Conservation (phyloP, 768 basidiomycete genomes). For the Basidioascus undulatus region DNA sequence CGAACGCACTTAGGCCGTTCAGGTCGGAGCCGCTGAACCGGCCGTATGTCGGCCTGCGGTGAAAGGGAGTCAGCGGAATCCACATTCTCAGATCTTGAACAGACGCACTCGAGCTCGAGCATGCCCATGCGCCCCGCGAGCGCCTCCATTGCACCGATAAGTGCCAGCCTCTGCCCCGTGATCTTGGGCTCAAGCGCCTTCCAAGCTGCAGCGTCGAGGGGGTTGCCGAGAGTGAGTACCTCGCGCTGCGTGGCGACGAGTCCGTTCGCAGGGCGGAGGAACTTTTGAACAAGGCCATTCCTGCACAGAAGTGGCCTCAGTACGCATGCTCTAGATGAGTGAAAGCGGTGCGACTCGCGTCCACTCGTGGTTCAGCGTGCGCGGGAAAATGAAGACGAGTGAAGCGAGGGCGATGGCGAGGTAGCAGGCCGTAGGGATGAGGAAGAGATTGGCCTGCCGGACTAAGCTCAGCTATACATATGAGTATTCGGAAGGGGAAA, state of each 20-base stretch:
- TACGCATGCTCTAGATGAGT: no score
- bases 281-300: constrained; percentile 11
- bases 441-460: constrained; percentile 10
- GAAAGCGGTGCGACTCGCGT: no score
- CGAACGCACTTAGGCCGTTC: no score
- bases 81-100: no score
- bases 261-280: constrained; percentile 13
- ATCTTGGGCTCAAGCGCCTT: no score
- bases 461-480: constrained; percentile 11
- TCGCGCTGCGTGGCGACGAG: no score
- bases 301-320: background rate
- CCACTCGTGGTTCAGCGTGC: constrained; percentile 25
- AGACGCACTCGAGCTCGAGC: constrained; percentile 8
- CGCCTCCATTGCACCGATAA: constrained; percentile 3
- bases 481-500: background rate
- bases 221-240: no score
- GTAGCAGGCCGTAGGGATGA: constrained; percentile 26
- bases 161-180: no score
- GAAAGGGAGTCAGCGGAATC: no score
- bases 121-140: background rate
- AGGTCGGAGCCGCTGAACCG: constrained; percentile 5
- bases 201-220: no score
- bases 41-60: no score
- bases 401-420: constrained; percentile 27
- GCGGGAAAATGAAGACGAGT: constrained; percentile 29